Evolutionary conservation across 495 filamentous ascomycete species (phyloP), one percentile per base, ranked within the genome.

Genomic region (Podospora fimiseda): DNA sequence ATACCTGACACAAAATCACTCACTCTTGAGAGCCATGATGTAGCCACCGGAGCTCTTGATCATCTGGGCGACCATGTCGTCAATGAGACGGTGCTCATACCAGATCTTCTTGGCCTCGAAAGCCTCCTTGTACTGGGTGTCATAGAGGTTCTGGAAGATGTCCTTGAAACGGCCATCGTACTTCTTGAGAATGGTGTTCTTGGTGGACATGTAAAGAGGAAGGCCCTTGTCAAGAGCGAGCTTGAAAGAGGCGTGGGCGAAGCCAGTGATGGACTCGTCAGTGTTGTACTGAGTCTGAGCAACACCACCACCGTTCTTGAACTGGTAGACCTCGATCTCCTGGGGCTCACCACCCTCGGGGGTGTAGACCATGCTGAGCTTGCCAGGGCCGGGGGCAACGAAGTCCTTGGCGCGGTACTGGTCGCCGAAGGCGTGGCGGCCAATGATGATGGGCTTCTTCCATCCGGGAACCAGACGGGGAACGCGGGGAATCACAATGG

Each of bases 21-120:
- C 66, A 90, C 88, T 98, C 83, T 98, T 98, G 64, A 98, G 79
- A 53, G 93, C 93, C 80, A 98, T 98, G 69, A 97, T 80, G 72
- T 88, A 95, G 52, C 93, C 93, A 54, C 93, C 90, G 61, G 85
- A 84, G 71, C 83, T 88, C 83, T 98, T 98, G 79, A 98, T 88
- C 93, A 98, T 98, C 81, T 98, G 92, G 44, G 93, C 93, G 51
- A 98, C 93, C 93, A 98, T 98, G 75, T 98, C 93, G 74, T 98
- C 93, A 64, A 98, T 97, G 33, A 98, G 77, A 60, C 93, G 85
- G 74, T 98, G 93, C 84, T 98, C 93, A 68, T 98, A 98, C 93
- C 93, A 97, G 74, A 96, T 95, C 43, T 78, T 77, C 77, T 89
- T 87, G 60, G 85, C 85, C 64, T 95, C 89, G 67, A 97, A 97